phyloP scores from a whole-genome alignment of 1,139 yeast genomes.

The Oligophagozyma castellii region DNA sequence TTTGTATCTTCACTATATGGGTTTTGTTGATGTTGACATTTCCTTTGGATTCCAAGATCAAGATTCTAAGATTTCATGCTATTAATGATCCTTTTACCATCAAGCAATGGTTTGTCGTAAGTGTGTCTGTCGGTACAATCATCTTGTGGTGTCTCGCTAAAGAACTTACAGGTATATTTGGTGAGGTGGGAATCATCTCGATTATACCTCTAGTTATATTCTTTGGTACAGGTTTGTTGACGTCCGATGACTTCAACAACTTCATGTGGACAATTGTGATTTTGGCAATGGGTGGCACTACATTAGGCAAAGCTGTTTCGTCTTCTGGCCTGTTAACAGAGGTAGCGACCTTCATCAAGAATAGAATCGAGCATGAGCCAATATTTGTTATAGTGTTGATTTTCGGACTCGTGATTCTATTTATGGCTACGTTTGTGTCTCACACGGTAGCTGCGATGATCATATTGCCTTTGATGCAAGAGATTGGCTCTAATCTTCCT shows the following conservation, averaged over 20 bases:
- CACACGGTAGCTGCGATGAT: conserved; percentile 94
- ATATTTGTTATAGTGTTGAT: conserved; percentile 56
- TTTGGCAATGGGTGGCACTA: conserved; percentile 93
- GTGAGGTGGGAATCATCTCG: conserved; percentile 85
- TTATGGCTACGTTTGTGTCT: conserved; percentile 85
- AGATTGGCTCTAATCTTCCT: conserved; percentile 59
- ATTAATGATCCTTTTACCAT: conserved; percentile 51
- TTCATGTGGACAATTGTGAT: conserved; percentile 90
- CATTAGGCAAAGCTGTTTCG: conserved; percentile 82
- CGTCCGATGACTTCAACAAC: conserved; percentile 79
- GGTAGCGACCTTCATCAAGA: conserved; percentile 57
- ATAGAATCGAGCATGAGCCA: conserved; percentile 43
- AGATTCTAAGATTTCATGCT: conserved; percentile 45
- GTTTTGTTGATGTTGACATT: conserved; percentile 52
- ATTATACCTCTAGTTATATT: conserved; percentile 70
- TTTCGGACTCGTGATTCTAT: conserved; percentile 66
- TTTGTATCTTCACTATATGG: conserved; percentile 60
- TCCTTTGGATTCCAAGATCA: conserved; percentile 44
- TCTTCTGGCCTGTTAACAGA: conserved; percentile 76
- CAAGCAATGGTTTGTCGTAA: conserved; percentile 58
- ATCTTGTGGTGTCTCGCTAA: conserved; percentile 76
- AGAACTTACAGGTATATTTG: conserved; percentile 54
- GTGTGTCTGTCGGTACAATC: conserved; percentile 58
- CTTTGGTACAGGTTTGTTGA: conserved; percentile 76
- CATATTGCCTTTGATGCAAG: conserved; percentile 74